A percentile compares a stretch with the other conserved stretches of the same genome.
Evolutionary conservation across 2,329 filamentous ascomycete species (phyloP).

Genomic region (Colletotrichum musicola): DNA sequence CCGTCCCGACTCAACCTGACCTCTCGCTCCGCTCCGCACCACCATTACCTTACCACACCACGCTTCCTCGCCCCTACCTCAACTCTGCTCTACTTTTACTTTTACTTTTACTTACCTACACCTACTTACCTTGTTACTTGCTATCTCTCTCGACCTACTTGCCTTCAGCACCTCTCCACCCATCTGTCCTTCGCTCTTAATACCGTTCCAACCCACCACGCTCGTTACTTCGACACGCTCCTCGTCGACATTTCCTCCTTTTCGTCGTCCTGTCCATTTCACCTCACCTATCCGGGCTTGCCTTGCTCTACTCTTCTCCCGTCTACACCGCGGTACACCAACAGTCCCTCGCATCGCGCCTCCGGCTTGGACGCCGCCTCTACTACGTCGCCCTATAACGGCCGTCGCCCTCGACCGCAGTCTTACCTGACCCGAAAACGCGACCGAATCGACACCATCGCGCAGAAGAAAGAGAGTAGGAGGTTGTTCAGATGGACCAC

Average conservation of each 20-base stretch:
- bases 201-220: conserved; percentile 29
- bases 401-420: background rate
- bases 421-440: conserved; percentile 1
- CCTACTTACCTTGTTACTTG: conserved; percentile 4
- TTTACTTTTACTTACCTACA: conserved; percentile 21
- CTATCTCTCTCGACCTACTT: background rate
- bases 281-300: conserved; percentile 1
- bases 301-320: conserved; percentile 12
- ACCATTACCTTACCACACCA: conserved; percentile 1
- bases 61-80: conserved; percentile 21
- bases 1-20: conserved; percentile 23
- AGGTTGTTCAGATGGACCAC: conserved; percentile 36
- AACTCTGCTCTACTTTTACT: conserved; percentile 10
- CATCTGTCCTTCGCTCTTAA: conserved; percentile 20
- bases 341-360: background rate
- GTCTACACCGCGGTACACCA: conserved; percentile 5
- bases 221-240: conserved; percentile 33
- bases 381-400: background rate
- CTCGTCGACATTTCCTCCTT: background rate
- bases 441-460: background rate
- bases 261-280: conserved; percentile 4
- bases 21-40: conserved; percentile 17
- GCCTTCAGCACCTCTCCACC: background rate
- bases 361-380: background rate
- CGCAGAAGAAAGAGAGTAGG: conserved; percentile 18